Base-by-base conservation (phyloP, 1,139 yeast genomes). In the Yamadazyma songkhlaensis region DNA sequence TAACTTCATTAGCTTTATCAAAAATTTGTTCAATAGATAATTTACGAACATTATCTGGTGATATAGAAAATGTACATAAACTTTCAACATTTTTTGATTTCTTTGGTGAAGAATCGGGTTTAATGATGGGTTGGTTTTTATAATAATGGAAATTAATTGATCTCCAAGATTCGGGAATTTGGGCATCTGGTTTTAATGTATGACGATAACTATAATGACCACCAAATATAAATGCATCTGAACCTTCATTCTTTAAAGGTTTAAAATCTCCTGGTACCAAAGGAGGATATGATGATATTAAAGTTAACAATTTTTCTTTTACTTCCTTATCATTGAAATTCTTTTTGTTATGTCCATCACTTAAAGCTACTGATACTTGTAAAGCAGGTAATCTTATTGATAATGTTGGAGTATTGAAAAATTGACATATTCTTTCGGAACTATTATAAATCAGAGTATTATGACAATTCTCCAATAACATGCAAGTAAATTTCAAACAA, bases 391-490 rank as follows among this genome's bases (percentile, higher is more conserved):
- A 64, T 41, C 83, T 72, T 7, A 88, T 75, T 28, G 71, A 72
- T 25, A 84, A 62, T 7, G 84, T 77, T 3, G 81, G 77, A 11
- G 84, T 73, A 42, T 75, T 76, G 38, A 89, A 55, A 46, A 90
- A 64, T 33, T 70, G 70, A 43, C 72, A 77, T 41, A 89, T 68
- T 36, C 83, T 68, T 41, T 84, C 85, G 32, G 77, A 65, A 25
- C 90, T 81, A 13, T 81, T 68, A 57, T 86, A 90, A 12, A 87
- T 69, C 38, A 74, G 73, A 43, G 87, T 72, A 50, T 82, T 81
- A 17, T 81, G 70, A 44, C 94, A 84, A 49, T 85, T 80, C 31
- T 82, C 87, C 36, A 89, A 62, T 33, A 90, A 63, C 42, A 78
- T 61, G 26, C 75, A 69, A 0, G 92, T 74, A 51, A 86, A 88